These are phyloP conservation scores for Naganishia cerealis DNA, from an alignment of 1,284 basidiomycete species.

Conservation along the genomic window DNA sequence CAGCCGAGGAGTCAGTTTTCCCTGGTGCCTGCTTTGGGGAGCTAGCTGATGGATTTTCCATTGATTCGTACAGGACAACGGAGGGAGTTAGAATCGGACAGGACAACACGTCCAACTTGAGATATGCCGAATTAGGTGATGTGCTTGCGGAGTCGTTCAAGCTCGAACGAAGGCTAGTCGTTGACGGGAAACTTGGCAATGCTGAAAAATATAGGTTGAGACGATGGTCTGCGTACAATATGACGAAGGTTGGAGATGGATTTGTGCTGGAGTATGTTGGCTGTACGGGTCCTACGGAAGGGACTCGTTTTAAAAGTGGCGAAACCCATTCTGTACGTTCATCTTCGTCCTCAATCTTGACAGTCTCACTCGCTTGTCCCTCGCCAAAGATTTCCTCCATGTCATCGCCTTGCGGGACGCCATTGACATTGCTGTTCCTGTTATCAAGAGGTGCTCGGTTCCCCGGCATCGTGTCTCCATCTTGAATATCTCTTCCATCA, in stretches of 20 bases:
- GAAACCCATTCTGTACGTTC: background rate
- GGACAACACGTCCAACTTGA: slow-evolving; percentile 23
- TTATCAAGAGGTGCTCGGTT: background rate
- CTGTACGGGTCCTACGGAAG: slow-evolving; percentile 9
- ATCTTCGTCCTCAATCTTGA: background rate
- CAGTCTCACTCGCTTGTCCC: background rate
- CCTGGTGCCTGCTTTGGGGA: background rate
- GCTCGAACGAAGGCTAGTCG: slow-evolving; percentile 7
- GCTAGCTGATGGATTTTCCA: background rate
- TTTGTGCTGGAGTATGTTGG: slow-evolving; percentile 15
- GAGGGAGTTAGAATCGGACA: slow-evolving; percentile 30
- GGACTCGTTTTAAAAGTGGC: background rate
- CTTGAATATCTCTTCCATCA: background rate
- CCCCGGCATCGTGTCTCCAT: background rate
- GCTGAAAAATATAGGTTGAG: slow-evolving; percentile 29
- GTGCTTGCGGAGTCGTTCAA: background rate
- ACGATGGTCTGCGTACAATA: slow-evolving; percentile 26
- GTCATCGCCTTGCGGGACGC: slow-evolving; percentile 3
- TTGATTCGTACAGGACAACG: slow-evolving; percentile 12
- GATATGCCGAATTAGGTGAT: background rate
- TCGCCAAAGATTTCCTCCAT: slow-evolving; percentile 21
- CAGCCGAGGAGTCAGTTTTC: slow-evolving; percentile 27
- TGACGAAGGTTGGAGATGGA: slow-evolving; percentile 15
- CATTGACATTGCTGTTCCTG: slow-evolving; percentile 6
- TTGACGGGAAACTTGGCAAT: slow-evolving; percentile 3